These are phyloP conservation scores for Stygiomarasmius scandens DNA, from an alignment of 1,284 basidiomycete genomes.

Conservation along the genomic window DNA sequence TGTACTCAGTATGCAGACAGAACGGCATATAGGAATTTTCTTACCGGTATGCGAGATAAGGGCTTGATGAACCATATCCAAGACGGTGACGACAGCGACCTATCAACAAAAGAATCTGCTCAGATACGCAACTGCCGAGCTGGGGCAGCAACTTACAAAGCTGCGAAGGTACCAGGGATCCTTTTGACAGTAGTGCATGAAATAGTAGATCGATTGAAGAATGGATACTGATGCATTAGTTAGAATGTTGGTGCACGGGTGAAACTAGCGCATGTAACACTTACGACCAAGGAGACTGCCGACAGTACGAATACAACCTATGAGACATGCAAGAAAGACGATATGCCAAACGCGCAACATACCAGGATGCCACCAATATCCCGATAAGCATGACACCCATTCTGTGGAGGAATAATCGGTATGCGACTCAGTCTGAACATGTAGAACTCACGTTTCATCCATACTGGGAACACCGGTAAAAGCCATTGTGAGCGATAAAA, in stretches of 20 bases:
- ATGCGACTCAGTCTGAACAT: not conserved
- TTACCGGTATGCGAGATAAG: slow-evolving; percentile 57
- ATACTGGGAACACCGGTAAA: not conserved
- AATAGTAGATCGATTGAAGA: not conserved
- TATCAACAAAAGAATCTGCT: slow-evolving; percentile 23
- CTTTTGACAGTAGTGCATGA: not conserved
- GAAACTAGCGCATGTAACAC: not conserved
- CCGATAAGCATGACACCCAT: not conserved
- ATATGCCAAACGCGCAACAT: not conserved
- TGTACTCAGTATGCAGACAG: not conserved
- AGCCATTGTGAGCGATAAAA: not conserved
- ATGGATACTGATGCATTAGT: not conserved
- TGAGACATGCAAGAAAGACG: not conserved
- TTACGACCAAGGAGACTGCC: not conserved
- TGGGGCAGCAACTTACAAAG: not conserved
- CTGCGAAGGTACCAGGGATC: not conserved
- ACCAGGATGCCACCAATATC: not conserved
- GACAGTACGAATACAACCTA: too few relatives aligned
- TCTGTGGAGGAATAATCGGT: not conserved
- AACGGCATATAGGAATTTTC: slow-evolving; percentile 11
- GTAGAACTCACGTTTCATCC: not conserved
- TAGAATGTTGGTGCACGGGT: not conserved
- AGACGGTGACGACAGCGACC: slow-evolving; percentile 49
- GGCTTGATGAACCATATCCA: slow-evolving; percentile 57
- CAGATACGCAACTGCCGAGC: too few relatives aligned